Evolutionary conservation across 139 green algal species (phyloP).

Genomic region (Chlorella ohadii): DNA sequence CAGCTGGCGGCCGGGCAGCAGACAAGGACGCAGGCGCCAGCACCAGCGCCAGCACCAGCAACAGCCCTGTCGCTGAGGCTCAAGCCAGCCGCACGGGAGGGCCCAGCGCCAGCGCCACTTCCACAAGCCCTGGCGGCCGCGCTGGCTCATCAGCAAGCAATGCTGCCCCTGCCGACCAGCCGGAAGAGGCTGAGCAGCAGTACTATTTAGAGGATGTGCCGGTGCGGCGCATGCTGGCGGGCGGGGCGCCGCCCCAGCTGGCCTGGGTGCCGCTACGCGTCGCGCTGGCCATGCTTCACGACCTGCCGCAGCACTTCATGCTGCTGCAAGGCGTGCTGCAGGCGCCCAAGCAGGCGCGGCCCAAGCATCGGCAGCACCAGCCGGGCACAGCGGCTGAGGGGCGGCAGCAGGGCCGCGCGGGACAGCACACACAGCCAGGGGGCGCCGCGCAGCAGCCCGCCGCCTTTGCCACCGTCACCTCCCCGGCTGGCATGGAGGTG

Average conservation of each 20-base stretch:
- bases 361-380: neutral
- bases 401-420: too few relatives aligned
- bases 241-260: slow-evolving; percentile 14
- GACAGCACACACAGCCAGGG: neutral
- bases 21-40: too few relatives aligned
- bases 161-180: neutral
- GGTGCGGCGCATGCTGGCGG: slow-evolving; percentile 1
- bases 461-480: neutral
- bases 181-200: neutral
- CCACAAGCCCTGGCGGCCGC: too few relatives aligned
- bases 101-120: too few relatives aligned
- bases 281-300: slow-evolving; percentile 28
- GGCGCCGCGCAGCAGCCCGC: neutral
- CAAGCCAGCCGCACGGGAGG: too few relatives aligned
- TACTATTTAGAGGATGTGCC: slow-evolving; percentile 1
- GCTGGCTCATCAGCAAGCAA: neutral
- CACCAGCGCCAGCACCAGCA: neutral
- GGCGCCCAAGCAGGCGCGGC: neutral
- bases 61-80: too few relatives aligned
- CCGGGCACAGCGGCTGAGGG: neutral
- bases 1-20: too few relatives aligned
- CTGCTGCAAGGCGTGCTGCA: slow-evolving; percentile 4
- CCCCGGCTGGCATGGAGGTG: neutral
- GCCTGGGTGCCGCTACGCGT: slow-evolving; percentile 29
- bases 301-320: slow-evolving; percentile 32